A percentile compares a stretch with the other conserved stretches of the same genome.
phyloP scores from a whole-genome alignment of 2,329 filamentous ascomycete species.

The Lasiodiplodia citricola region DNA sequence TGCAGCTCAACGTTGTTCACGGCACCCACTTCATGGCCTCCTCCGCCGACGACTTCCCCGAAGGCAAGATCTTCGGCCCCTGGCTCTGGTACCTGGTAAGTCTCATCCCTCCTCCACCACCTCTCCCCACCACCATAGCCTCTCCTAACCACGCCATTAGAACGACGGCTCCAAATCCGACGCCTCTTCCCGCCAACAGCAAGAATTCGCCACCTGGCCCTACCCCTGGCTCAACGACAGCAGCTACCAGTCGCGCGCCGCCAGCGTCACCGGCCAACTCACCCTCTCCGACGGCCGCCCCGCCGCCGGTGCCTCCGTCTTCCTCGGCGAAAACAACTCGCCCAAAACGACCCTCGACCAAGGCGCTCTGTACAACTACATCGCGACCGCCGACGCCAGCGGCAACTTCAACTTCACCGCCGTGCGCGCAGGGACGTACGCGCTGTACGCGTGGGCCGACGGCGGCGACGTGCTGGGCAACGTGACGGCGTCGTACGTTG shows the following conservation, averaged over 20 bases:
- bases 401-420: constrained; percentile 53
- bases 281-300: constrained; percentile 55
- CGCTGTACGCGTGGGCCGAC: constrained; percentile 57
- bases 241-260: constrained; percentile 55
- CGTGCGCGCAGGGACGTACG: constrained; percentile 54
- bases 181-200: constrained; percentile 45
- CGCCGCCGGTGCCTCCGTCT: constrained; percentile 55
- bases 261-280: constrained; percentile 50
- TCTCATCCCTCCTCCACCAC: too few relatives aligned
- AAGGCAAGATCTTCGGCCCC: constrained; percentile 45
- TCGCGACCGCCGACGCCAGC: constrained; percentile 49
- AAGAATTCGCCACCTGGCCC: constrained; percentile 54
- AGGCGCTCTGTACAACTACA: constrained; percentile 58
- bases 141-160: constrained; percentile 30
- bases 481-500: constrained; percentile 52
- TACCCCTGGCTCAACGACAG: constrained; percentile 56
- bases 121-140: neutral
- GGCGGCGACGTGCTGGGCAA: constrained; percentile 48
- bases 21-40: constrained; percentile 55
- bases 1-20: constrained; percentile 61
- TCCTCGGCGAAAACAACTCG: constrained; percentile 56
- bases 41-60: constrained; percentile 45
- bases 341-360: constrained; percentile 54
- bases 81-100: constrained; percentile 45
- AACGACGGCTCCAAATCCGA: constrained; percentile 56